A percentile compares a stretch with the other conserved stretches of the same genome.
Evolutionary conservation across 495 filamentous ascomycete genomes (phyloP).

Genomic region (Penicillium alfredii): DNA sequence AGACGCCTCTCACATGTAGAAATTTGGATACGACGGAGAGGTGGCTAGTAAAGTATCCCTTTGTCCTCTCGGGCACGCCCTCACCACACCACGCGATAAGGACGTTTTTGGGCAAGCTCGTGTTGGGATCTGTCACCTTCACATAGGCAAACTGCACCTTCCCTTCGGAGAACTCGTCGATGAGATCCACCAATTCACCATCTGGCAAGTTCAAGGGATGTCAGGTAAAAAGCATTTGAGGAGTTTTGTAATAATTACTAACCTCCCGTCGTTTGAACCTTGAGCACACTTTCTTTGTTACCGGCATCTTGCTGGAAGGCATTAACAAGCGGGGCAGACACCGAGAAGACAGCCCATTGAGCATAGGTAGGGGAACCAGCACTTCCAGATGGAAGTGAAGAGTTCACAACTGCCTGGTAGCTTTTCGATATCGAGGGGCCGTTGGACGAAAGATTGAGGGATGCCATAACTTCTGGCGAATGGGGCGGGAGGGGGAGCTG

Average conservation of each 20-base stretch:
- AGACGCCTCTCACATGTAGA: constrained; percentile 57
- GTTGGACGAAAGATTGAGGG: constrained; percentile 85
- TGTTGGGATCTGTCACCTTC: constrained; percentile 94
- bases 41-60: constrained; percentile 97
- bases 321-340: constrained; percentile 81
- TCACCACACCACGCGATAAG: constrained; percentile 97
- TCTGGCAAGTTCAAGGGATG: constrained; percentile 57
- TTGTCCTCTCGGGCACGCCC: constrained; percentile 95
- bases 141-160: constrained; percentile 94
- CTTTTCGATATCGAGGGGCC: constrained; percentile 87
- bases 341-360: constrained; percentile 88
- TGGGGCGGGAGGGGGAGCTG: background rate
- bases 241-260: constrained; percentile 32
- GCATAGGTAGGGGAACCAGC: constrained; percentile 63
- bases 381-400: constrained; percentile 53
- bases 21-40: constrained; percentile 80
- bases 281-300: constrained; percentile 87
- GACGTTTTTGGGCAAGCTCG: constrained; percentile 82
- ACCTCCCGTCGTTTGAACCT: constrained; percentile 90
- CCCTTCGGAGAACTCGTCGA: constrained; percentile 96
- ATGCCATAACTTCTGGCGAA: constrained; percentile 59
- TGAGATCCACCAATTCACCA: constrained; percentile 88
- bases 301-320: constrained; percentile 79
- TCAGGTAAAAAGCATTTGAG: no score
- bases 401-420: constrained; percentile 83